Base-by-base conservation (phyloP, 768 basidiomycete genomes). In the Boletus vinaceobasis region DNA sequence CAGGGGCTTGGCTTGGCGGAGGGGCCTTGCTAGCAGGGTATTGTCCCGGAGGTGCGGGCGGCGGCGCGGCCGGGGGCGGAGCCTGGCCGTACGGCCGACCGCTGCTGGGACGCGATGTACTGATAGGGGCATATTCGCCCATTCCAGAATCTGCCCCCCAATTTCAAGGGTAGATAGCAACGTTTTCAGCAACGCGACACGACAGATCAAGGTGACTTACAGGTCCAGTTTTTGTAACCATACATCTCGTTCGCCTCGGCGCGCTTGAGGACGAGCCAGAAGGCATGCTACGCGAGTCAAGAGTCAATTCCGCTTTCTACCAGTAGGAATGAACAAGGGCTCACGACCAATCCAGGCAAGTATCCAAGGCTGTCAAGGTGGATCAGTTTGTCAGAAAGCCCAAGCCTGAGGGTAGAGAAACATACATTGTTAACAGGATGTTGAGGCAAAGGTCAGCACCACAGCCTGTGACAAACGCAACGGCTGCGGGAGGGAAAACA, bases 251-350 rank as follows among this genome's bases (percentile, higher is more conserved):
- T 87, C 0, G 89, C 90, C 57, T 89, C 79, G 75, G 88, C 82
- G 75, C 87, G 87, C 79, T 77, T 85, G 73, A 91, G 86, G 43
- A 93, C 86, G 51, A 95, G 77, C 88, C 88, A 93, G 71, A 91
- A 87, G 1, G 90, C 90, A 64, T 93, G 91, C 81, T 82, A 35
- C 4, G 5, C 7, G 46, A 6, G 31, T 31, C 23, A 23, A 46
- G 23, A 31, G 14, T 55, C 32, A 35, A 38, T 37, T 26, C n/a
- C 7, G 17, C 5, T 17, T 48, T 14, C 17, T 23, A 7, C 21
- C 11, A n/a, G 7, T 19, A 21, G 0, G 40, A 23, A 2, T 15
- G 13, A 26, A 55, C 9, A 26, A 21, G 27, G 23, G 39, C 77
- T 59, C 29, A 80, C 80, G 43, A 83, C 57, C 55, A 75, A 75